Conservation (phyloP, 805 yeast species). For the Monosporozyma unispora region DNA sequence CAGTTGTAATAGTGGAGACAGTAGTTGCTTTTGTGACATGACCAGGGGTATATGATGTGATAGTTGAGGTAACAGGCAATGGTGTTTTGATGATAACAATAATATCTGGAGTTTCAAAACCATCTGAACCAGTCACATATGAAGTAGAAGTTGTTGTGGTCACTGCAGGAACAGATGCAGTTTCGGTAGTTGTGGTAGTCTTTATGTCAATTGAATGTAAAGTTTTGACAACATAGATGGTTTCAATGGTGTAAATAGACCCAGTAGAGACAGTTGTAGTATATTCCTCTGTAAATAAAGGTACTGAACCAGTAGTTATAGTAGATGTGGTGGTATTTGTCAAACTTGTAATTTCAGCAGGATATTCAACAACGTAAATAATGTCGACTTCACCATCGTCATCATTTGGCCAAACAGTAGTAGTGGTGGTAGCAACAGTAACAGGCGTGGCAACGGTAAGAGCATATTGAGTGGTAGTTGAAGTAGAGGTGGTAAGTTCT, state of each 20-base stretch:
- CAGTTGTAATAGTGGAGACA: too few relatives aligned
- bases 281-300: background rate
- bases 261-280: background rate
- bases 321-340: background rate
- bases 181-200: background rate
- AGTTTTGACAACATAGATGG: background rate
- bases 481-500: background rate
- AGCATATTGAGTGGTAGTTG: too few relatives aligned
- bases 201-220: background rate
- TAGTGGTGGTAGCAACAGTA: slow-evolving; percentile 1
- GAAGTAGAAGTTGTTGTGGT: too few relatives aligned
- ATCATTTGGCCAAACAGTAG: background rate
- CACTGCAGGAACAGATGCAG: too few relatives aligned
- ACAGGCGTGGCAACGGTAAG: background rate
- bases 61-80: too few relatives aligned
- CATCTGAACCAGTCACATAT: too few relatives aligned
- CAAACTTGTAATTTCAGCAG: background rate
- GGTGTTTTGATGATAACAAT: too few relatives aligned
- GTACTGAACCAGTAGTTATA: background rate
- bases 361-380: background rate
- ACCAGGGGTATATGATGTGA: too few relatives aligned
- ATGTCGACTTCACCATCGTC: background rate
- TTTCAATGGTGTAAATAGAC: background rate
- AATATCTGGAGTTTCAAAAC: too few relatives aligned
- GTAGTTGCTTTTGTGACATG: too few relatives aligned